A percentile compares a stretch with the other conserved stretches of the same genome.
Evolutionary conservation across 345 rosid genomes (phyloP).

Genomic region (Rhizophora apiculata): DNA sequence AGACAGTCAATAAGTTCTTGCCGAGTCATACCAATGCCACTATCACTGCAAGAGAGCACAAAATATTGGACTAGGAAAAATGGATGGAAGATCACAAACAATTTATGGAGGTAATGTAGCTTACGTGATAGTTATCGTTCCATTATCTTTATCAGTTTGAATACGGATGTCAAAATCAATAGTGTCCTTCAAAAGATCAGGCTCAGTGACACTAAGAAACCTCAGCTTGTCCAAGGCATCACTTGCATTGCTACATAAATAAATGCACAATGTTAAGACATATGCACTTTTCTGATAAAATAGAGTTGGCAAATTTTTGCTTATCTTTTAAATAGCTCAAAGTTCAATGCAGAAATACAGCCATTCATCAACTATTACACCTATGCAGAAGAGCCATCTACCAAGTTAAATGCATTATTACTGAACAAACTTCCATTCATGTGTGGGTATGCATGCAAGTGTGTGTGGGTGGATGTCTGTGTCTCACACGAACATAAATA

Average conservation of each 20-base stretch:
- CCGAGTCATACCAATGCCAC: conserved; percentile 95
- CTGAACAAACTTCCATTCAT: too few species aligned
- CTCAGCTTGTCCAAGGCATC: conserved; percentile 97
- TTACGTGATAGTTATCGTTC: conserved; percentile 71
- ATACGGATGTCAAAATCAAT: conserved; percentile 84
- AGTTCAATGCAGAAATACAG: neutral
- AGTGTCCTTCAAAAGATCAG: conserved; percentile 67
- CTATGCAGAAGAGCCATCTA: too few species aligned
- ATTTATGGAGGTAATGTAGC: conserved; percentile 12
- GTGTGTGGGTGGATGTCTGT: too few species aligned
- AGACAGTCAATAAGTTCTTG: conserved; percentile 94
- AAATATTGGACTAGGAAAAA: neutral
- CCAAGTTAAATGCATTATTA: too few species aligned
- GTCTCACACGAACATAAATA: too few species aligned
- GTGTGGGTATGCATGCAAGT: too few species aligned
- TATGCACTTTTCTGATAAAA: neutral
- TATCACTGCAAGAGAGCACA: conserved; percentile 52
- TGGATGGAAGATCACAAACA: neutral
- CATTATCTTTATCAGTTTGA: conserved; percentile 80
- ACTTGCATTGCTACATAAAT: conserved; percentile 77
- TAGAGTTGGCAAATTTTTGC: neutral
- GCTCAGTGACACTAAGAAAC: conserved; percentile 75
- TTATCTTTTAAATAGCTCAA: neutral
- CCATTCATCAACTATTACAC: too few species aligned
- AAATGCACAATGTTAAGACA: neutral